Conservation (phyloP, 164 flowering plant species). For the Vitis cinerea region DNA sequence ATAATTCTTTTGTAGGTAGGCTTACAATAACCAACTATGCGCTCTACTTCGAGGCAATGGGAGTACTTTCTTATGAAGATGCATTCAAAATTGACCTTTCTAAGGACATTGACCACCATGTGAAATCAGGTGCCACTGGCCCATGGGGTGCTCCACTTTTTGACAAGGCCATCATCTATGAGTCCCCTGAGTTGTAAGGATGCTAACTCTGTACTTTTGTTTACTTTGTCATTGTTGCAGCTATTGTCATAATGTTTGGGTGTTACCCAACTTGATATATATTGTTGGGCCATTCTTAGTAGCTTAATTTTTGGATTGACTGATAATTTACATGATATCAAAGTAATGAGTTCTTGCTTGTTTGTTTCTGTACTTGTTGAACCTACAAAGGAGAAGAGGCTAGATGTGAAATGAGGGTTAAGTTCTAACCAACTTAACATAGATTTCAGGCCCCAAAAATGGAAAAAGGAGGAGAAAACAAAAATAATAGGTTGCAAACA, state of each 20-base stretch:
- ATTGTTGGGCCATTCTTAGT: too few species aligned
- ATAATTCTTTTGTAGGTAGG: slow-evolving; percentile 56
- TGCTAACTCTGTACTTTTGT: not conserved
- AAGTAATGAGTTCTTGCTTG: too few species aligned
- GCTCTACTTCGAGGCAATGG: slow-evolving; percentile 89
- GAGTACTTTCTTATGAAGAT: slow-evolving; percentile 67
- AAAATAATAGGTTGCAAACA: too few species aligned
- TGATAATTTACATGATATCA: too few species aligned
- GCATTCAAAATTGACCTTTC: slow-evolving; percentile 84
- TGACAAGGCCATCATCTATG: slow-evolving; percentile 80
- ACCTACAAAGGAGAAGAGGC: too few species aligned
- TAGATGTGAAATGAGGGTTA: too few species aligned
- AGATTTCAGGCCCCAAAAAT: too few species aligned
- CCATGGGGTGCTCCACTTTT: slow-evolving; percentile 99
- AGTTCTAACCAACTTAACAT: too few species aligned
- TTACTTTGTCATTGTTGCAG: not conserved
- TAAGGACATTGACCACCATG: slow-evolving; percentile 45
- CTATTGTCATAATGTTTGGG: not conserved
- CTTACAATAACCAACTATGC: slow-evolving; percentile 87
- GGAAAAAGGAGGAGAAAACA: too few species aligned
- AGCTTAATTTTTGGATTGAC: too few species aligned
- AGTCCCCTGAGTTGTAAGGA: slow-evolving; percentile 77
- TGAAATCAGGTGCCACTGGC: slow-evolving; percentile 73
- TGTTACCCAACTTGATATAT: too few species aligned
- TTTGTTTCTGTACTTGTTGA: too few species aligned